Base-by-base conservation (phyloP, 345 rosid genomes). In the Turritis glabra region DNA sequence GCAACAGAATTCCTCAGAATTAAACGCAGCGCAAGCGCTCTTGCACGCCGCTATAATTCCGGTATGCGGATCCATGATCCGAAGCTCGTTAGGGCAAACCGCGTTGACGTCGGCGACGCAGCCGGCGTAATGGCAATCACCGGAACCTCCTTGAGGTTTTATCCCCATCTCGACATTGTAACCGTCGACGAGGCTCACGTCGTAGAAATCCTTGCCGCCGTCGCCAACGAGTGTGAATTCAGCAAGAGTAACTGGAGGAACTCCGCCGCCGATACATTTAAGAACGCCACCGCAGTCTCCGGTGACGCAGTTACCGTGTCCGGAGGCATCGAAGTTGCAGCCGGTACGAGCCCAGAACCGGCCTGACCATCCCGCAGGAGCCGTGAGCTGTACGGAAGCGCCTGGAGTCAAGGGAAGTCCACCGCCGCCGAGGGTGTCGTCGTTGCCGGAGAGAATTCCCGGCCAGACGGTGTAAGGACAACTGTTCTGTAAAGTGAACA, bases 181-280 rank as follows among this genome's bases (percentile, higher is more conserved):
- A 2, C 98, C 98, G 67, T 93, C 98, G 32, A 93, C 98, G 4
- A 93, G 84, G 19, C 97, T 93, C n/a, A 91, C 91, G 78, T 91
- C 97, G 67, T 93, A 93, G 72, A 91, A 93, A 68, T 93, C 98
- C 71, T 84, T 89, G 18, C 77, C 85, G 14, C 29, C 44, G 26
- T 23, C 1, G 76, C 51, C 65, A 0, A 81, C 94, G 18, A 88
- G 76, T 8, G 98, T 93, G 83, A 93, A 89, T 65, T 91, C 98
- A 0, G 66, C 96, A 0, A 89, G 86, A 25, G 88, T 73, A 2
- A 77, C 90, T 0, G 98, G 98, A 13, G 97, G 94, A 10, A 44
- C 80, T 8, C 97, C 98, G 11, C 94, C 98, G 37, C 89, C 90
- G 33, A 67, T 56, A 65, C 98, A 93, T 77, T 82, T 89, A 0